Percentiles rank a stretch among this genome's conserved stretches.
Conservation (phyloP, 352 stramenopile genomes). For the Phytophthora pseudosyringae region DNA sequence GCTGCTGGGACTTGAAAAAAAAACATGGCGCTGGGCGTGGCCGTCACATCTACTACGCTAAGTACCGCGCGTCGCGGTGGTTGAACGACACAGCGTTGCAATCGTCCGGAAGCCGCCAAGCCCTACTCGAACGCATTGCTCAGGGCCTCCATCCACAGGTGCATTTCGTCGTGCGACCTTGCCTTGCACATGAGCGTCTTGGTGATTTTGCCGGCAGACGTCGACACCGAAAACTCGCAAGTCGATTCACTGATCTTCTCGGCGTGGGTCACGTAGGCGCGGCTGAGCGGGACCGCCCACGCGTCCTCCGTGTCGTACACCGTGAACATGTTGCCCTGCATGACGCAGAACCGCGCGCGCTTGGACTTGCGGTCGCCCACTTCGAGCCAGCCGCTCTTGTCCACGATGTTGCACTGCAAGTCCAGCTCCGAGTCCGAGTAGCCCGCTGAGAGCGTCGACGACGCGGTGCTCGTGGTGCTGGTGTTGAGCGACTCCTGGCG, state of each 20-base stretch:
- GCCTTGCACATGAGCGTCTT: conserved; percentile 78
- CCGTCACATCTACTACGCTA: conserved; percentile 51
- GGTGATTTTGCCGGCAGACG: conserved; percentile 67
- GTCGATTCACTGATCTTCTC: conserved; percentile 66
- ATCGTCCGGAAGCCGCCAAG: conserved; percentile 23
- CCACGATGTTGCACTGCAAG: conserved; percentile 71
- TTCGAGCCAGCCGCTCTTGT: conserved; percentile 84
- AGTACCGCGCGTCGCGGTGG: conserved; percentile 37
- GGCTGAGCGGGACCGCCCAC: conserved; percentile 78
- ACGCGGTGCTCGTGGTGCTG: conserved; percentile 75
- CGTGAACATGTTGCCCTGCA: conserved; percentile 85
- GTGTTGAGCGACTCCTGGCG: conserved; percentile 79
- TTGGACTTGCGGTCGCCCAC: conserved; percentile 83
- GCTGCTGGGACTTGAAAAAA: conserved; percentile 22
- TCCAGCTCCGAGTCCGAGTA: conserved; percentile 82
- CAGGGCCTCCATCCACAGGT: conserved; percentile 77
- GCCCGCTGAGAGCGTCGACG: conserved; percentile 61
- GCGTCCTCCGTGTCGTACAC: conserved; percentile 85
- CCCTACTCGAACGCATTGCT: conserved; percentile 58
- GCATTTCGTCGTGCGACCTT: conserved; percentile 75
- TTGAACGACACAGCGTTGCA: conserved; percentile 20
- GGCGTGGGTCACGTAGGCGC: conserved; percentile 73
- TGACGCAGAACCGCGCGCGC: conserved; percentile 71
- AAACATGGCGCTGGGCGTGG: conserved; percentile 25
- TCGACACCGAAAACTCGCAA: conserved; percentile 73